Evolutionary conservation across 2,329 filamentous ascomycete genomes (phyloP), one percentile per base, ranked within the genome.

Genomic region (Arthrobotrys conoides): DNA sequence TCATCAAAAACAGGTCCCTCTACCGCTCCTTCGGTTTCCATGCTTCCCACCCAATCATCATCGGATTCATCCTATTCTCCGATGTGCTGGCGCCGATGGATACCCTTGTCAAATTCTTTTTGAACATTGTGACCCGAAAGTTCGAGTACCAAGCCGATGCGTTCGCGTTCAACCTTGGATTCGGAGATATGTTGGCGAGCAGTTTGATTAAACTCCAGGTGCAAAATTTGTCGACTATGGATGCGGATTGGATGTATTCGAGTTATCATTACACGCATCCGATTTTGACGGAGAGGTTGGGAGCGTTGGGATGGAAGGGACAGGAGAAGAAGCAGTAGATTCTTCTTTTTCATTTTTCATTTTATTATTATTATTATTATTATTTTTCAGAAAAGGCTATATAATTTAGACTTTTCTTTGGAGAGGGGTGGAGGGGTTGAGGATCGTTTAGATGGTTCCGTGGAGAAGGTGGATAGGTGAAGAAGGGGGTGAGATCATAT

Each of bases 181-280:
- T 95, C 86, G 90, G 91, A 66, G 87, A 89, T 55, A 91, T 97
- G 84, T 90, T 99, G 66, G 93, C 94, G 51, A 88, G 90, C 80
- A 96, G 93, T 22, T 89, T 99, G 80, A 94, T 99, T 86, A 97
- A 97, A 87, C 92, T 99, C 66, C 96, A 99, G 86, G 93, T 97
- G 83, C 94, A 98, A 87, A 99, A 99, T 84, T 88, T 99, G 81
- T 97, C 93, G 85, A 96, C 93, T 79, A 98, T 99, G 95, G 96
- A 99, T 83, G 96, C 96, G 30, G 96, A 99, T 86, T 97, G 93
- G 92, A 90, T 97, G 89, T 99, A 97, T 85, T 96, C 96, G 68
- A 96, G 92, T 86, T 99, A 98, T 88, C 94, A 99, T 87, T 97
- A 96, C 88, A 97, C 95, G 24, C 96, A 99, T 86, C 96, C 96